phyloP scores from a whole-genome alignment of 495 filamentous ascomycete species.

The Aspergillus cristatus region DNA sequence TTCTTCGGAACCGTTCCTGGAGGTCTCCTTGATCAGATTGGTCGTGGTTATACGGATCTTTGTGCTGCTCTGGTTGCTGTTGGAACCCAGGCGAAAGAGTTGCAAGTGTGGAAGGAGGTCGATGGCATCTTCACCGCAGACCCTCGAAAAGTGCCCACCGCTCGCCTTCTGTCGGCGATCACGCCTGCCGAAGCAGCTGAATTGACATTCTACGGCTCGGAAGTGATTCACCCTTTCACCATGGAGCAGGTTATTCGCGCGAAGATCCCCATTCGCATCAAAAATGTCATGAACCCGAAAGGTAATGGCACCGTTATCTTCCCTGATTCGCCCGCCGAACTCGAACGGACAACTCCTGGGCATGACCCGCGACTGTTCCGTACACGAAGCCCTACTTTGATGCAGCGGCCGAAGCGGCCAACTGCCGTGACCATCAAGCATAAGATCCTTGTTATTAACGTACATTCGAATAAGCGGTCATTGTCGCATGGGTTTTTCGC shows the following conservation, averaged over 20 bases:
- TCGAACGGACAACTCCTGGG: conserved; percentile 36
- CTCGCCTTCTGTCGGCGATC: conserved; percentile 63
- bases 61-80: conserved; percentile 79
- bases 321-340: conserved; percentile 36
- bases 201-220: conserved; percentile 85
- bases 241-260: conserved; percentile 98
- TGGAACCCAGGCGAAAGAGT: conserved; percentile 63
- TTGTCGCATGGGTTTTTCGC: conserved; percentile 88
- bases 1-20: conserved; percentile 86
- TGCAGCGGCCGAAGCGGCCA: conserved; percentile 55
- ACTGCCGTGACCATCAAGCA: conserved; percentile 96
- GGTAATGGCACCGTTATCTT: conserved; percentile 83
- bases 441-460: conserved; percentile 84
- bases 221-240: conserved; percentile 95
- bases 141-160: conserved; percentile 79
- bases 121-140: conserved; percentile 88
- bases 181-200: conserved; percentile 85
- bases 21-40: conserved; percentile 67
- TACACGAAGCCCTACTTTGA: conserved; percentile 37
- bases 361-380: conserved; percentile 40
- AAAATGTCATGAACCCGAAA: conserved; percentile 93
- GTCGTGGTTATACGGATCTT: conserved; percentile 83
- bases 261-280: conserved; percentile 88
- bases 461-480: conserved; percentile 85
- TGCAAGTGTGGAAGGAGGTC: conserved; percentile 92